A percentile compares a stretch with the other conserved stretches of the same genome.
Evolutionary conservation across 257 asterid genomes (phyloP).

Genomic region (Penstemon newberryi): DNA sequence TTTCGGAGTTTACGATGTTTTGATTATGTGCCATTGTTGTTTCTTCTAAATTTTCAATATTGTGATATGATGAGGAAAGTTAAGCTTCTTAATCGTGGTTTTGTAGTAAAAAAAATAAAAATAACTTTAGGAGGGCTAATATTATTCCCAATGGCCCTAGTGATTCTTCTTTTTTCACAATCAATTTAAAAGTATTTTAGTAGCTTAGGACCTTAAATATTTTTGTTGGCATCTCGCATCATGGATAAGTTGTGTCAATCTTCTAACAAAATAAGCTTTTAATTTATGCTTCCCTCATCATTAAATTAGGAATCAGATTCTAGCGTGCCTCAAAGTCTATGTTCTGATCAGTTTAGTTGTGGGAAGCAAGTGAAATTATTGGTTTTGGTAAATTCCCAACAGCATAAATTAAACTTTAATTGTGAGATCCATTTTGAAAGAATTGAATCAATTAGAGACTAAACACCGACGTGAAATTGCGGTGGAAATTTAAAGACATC

Average conservation of each 20-base stretch:
- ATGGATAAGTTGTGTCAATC: background rate
- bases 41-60: slow-evolving; percentile 7
- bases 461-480: background rate
- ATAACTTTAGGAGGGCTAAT: background rate
- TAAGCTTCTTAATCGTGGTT: slow-evolving; percentile 14
- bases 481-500: too few species aligned
- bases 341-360: background rate
- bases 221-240: background rate
- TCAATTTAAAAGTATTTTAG: background rate
- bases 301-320: slow-evolving; percentile 26
- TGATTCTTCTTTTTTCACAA: background rate
- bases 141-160: slow-evolving; percentile 12
- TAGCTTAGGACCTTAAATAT: background rate
- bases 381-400: too few species aligned
- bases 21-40: slow-evolving; percentile 35
- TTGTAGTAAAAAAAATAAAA: too few species aligned
- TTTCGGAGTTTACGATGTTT: slow-evolving; percentile 25
- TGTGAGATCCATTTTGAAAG: too few species aligned
- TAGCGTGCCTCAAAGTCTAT: background rate
- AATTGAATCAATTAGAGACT: background rate
- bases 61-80: background rate
- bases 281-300: background rate
- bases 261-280: background rate
- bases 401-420: background rate
- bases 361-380: slow-evolving; percentile 11